phyloP scores from a whole-genome alignment of 495 filamentous ascomycete species.

The Penicillium nucicola region DNA sequence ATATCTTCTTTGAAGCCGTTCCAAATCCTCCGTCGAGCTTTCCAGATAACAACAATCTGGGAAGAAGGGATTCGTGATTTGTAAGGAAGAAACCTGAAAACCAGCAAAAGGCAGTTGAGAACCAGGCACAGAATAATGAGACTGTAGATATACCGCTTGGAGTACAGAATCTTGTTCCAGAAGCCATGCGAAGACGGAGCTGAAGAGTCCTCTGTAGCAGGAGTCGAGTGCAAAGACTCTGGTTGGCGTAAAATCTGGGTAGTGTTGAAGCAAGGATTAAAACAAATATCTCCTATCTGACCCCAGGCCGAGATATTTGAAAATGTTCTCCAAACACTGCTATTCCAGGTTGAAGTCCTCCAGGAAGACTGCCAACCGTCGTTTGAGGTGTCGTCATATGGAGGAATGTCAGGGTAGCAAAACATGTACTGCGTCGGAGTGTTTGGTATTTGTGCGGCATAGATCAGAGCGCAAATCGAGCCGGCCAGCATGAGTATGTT shows the following conservation, averaged over 20 bases:
- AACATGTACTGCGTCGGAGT: conserved; percentile 31
- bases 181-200: conserved; percentile 5
- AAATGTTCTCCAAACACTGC: conserved; percentile 30
- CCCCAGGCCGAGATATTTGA: conserved; percentile 19
- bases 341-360: conserved; percentile 27
- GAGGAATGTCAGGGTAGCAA: conserved; percentile 27
- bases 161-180: conserved; percentile 24
- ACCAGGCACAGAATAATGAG: conserved; percentile 24
- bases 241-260: conserved; percentile 25
- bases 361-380: conserved; percentile 28
- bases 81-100: conserved; percentile 25
- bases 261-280: conserved; percentile 34
- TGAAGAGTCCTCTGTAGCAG: conserved; percentile 3
- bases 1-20: conserved; percentile 20
- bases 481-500: conserved; percentile 32
- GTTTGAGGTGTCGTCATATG: conserved; percentile 15
- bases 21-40: conserved; percentile 18
- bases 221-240: conserved; percentile 13
- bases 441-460: conserved; percentile 11
- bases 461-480: conserved; percentile 26
- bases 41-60: conserved; percentile 24
- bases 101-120: conserved; percentile 23
- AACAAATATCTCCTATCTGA: conserved; percentile 25
- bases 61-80: conserved; percentile 25
- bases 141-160: conserved; percentile 32